phyloP scores from a whole-genome alignment of 108 stramenopile genomes.

The Cylindrotheca closterium region DNA sequence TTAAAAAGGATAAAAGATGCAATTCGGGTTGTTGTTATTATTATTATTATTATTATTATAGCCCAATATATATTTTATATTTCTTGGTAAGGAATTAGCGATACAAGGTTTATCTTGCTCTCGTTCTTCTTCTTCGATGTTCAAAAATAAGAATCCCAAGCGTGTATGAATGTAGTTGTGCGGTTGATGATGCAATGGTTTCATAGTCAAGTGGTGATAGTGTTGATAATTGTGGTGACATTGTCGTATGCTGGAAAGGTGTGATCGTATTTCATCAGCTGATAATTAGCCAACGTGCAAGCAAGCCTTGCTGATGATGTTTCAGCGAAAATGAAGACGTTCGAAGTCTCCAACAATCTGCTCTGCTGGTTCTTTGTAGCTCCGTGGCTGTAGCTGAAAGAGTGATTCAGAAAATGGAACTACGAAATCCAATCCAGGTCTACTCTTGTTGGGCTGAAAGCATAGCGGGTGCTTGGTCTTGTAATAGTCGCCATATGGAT shows the following conservation, averaged over 20 bases:
- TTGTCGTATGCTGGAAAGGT: background rate
- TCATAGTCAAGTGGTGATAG: background rate
- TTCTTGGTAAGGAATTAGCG: no score
- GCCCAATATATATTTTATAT: no score
- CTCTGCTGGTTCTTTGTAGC: conserved; percentile 6
- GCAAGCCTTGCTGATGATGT: background rate
- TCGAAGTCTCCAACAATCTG: conserved; percentile 6
- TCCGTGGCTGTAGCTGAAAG: conserved; percentile 9
- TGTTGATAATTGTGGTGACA: background rate
- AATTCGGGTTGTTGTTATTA: no score
- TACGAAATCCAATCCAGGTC: no score
- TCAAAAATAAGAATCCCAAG: no score
- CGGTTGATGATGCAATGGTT: background rate
- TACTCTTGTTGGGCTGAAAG: no score
- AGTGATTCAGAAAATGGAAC: no score
- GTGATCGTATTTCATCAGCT: background rate
- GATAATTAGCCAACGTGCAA: background rate
- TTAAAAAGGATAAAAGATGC: no score
- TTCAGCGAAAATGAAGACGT: conserved; percentile 13
- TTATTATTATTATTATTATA: no score
- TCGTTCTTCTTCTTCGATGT: no score
- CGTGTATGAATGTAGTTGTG: background rate
- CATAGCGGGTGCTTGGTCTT: background rate
- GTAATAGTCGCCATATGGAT: conserved; percentile 11
- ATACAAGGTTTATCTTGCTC: no score